Conservation (phyloP, 1,139 yeast species). For the Insectozyma bohioensis region DNA sequence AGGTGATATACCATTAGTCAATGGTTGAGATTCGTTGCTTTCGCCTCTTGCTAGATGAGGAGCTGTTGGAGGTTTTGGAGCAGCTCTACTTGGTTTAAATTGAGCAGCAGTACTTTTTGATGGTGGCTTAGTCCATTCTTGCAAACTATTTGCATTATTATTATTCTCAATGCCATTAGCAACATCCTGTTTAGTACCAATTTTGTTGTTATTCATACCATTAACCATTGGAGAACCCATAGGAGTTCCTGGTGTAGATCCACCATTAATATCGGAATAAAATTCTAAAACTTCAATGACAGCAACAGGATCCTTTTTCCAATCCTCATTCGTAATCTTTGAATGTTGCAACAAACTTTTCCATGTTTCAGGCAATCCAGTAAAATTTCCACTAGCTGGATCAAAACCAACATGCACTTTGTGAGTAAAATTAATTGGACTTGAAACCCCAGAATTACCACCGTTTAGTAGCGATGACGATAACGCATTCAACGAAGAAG, state of each 20-base stretch:
- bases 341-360: conserved; percentile 71
- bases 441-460: conserved; percentile 53
- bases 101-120: conserved; percentile 16
- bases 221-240: conserved; percentile 21
- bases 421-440: conserved; percentile 77
- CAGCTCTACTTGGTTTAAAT: conserved; percentile 41
- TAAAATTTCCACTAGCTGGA: conserved; percentile 70
- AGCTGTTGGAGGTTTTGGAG: conserved; percentile 48
- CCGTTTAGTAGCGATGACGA: conserved; percentile 7
- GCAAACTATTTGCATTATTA: conserved; percentile 20
- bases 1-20: conserved; percentile 29
- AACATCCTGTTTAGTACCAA: no score
- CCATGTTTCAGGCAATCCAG: conserved; percentile 82
- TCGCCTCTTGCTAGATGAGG: conserved; percentile 30
- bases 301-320: conserved; percentile 82
- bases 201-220: conserved; percentile 9
- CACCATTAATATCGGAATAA: conserved; percentile 53
- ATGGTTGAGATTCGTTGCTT: conserved; percentile 3
- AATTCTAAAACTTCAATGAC: conserved; percentile 92
- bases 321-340: conserved; percentile 77
- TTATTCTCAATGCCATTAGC: no score
- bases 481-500: conserved; percentile 2
- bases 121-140: conserved; percentile 47
- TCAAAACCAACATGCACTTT: conserved; percentile 63
- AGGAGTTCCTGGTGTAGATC: conserved; percentile 35